These are phyloP conservation scores for Aurifilum marmelostoma DNA, from an alignment of 2,329 filamentous ascomycete species.

Conservation along the genomic window DNA sequence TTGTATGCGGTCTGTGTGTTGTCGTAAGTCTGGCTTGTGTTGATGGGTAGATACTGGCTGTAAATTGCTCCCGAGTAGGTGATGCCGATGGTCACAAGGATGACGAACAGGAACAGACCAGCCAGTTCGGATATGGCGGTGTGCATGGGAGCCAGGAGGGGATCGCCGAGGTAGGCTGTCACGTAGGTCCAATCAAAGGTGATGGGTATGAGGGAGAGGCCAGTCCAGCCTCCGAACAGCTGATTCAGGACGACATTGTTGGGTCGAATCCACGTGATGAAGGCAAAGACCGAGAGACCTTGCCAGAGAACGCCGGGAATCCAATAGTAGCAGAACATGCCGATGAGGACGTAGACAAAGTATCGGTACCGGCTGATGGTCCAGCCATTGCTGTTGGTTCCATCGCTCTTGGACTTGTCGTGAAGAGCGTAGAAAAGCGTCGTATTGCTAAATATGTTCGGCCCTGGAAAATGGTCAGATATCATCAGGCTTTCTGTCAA, in stretches of 20 bases:
- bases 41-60: constrained; percentile 59
- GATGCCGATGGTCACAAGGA: constrained; percentile 51
- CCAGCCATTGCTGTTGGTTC: constrained; percentile 48
- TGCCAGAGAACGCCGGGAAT: constrained; percentile 27
- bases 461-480: constrained; percentile 18
- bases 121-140: constrained; percentile 49
- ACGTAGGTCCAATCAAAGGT: constrained; percentile 47
- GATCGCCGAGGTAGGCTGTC: constrained; percentile 40
- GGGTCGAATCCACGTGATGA: constrained; percentile 52
- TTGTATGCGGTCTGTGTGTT: constrained; percentile 58
- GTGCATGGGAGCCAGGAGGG: constrained; percentile 40
- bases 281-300: constrained; percentile 51
- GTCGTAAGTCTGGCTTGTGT: constrained; percentile 58
- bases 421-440: constrained; percentile 51
- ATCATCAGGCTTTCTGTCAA: not conserved
- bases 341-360: constrained; percentile 47
- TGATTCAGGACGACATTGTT: constrained; percentile 52
- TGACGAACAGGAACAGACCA: constrained; percentile 45
- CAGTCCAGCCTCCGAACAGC: constrained; percentile 52
- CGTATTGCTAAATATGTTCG: constrained; percentile 48
- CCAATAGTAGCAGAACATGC: constrained; percentile 52
- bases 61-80: constrained; percentile 50
- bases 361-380: constrained; percentile 49
- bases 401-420: constrained; percentile 45
- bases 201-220: constrained; percentile 47